phyloP scores from a whole-genome alignment of 2,329 filamentous ascomycete species.

The Proliferodiscus dingleyae region DNA sequence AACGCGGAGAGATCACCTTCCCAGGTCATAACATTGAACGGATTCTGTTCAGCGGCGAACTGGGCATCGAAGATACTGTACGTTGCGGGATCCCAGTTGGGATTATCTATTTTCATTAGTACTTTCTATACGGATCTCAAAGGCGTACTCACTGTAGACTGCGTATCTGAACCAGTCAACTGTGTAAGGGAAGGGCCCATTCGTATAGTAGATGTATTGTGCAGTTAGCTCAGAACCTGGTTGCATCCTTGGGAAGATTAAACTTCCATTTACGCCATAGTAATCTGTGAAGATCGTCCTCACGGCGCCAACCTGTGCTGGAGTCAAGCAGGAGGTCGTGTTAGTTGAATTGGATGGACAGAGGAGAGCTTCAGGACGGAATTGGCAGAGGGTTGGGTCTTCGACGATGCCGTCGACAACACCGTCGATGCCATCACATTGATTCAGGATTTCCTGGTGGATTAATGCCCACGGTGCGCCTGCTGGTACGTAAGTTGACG shows the following conservation, averaged over 20 bases:
- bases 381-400: conserved; percentile 34
- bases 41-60: conserved; percentile 17
- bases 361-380: conserved; percentile 22
- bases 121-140: not conserved
- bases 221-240: not conserved
- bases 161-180: conserved; percentile 45
- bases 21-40: conserved; percentile 19
- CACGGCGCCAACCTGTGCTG: conserved; percentile 39
- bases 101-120: conserved; percentile 21
- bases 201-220: conserved; percentile 15
- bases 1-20: conserved; percentile 20
- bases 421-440: conserved; percentile 37
- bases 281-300: conserved; percentile 39
- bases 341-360: conserved; percentile 23
- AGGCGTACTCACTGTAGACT: conserved; percentile 34
- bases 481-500: conserved; percentile 8
- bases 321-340: conserved; percentile 39
- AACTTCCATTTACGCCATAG: conserved; percentile 37
- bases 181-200: conserved; percentile 38
- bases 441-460: conserved; percentile 29
- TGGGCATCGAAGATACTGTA: conserved; percentile 34
- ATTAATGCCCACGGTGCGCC: conserved; percentile 19
- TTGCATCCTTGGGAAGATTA: conserved; percentile 43
- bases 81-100: conserved; percentile 35
- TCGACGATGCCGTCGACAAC: conserved; percentile 36